Conservation (phyloP, 495 filamentous ascomycete genomes). For the Margaritispora aquatica region DNA sequence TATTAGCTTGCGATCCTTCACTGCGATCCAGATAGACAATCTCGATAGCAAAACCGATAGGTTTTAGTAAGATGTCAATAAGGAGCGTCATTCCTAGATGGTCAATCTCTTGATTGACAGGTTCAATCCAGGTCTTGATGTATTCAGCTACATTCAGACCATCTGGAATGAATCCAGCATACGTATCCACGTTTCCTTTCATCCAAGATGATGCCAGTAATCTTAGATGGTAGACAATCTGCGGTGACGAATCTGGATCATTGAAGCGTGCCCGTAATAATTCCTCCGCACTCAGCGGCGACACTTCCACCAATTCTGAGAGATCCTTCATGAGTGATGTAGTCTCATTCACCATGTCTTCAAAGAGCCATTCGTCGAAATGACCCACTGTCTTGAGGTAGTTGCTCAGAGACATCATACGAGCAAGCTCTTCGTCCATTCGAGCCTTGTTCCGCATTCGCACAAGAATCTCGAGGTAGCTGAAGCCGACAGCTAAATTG, state of each 20-base stretch:
- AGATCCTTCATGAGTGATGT: slow-evolving; percentile 56
- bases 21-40: slow-evolving; percentile 91
- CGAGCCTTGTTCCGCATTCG: slow-evolving; percentile 55
- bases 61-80: slow-evolving; percentile 72
- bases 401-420: slow-evolving; percentile 64
- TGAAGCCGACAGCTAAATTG: slow-evolving; percentile 75
- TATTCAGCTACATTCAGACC: slow-evolving; percentile 58
- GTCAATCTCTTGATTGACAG: slow-evolving; percentile 77
- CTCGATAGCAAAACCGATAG: slow-evolving; percentile 73
- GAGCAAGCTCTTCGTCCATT: slow-evolving; percentile 59
- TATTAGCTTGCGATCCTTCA: slow-evolving; percentile 70
- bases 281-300: slow-evolving; percentile 45
- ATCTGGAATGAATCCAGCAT: slow-evolving; percentile 60
- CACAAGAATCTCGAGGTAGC: slow-evolving; percentile 83
- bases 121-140: slow-evolving; percentile 63
- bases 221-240: slow-evolving; percentile 61
- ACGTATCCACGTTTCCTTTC: slow-evolving; percentile 62
- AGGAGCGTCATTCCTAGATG: slow-evolving; percentile 74
- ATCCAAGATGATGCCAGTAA: slow-evolving; percentile 85
- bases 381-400: slow-evolving; percentile 64
- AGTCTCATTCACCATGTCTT: slow-evolving; percentile 78
- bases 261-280: slow-evolving; percentile 74
- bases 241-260: not conserved
- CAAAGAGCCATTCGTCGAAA: slow-evolving; percentile 59
- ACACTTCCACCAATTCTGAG: slow-evolving; percentile 41